A percentile compares a stretch with the other conserved stretches of the same genome.
Conservation (phyloP, 306 rosid genomes). For the Quercus alba region DNA sequence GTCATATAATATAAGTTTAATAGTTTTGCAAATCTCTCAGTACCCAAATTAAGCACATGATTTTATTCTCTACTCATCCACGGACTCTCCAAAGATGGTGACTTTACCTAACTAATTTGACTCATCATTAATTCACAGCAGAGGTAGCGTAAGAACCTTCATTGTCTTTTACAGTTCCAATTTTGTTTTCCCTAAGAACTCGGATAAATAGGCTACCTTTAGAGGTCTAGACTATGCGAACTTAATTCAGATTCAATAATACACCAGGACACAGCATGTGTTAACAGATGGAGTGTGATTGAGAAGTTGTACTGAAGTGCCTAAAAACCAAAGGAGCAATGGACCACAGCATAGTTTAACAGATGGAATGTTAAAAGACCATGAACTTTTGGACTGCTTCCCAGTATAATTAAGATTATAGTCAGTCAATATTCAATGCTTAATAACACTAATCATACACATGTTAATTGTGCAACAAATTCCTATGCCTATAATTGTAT, state of each 20-base stretch:
- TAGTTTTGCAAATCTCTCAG: not conserved
- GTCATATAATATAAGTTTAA: too few relatives aligned
- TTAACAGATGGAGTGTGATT: not conserved
- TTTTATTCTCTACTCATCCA: not conserved
- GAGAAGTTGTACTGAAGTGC: not conserved
- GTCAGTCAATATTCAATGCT: not conserved
- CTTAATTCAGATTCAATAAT: not conserved
- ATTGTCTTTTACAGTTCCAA: slow-evolving; percentile 16
- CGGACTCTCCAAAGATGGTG: slow-evolving; percentile 54
- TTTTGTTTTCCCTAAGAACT: slow-evolving; percentile 15
- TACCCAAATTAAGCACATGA: slow-evolving; percentile 17
- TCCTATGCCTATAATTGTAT: not conserved
- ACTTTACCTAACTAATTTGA: slow-evolving; percentile 49
- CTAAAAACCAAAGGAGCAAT: not conserved
- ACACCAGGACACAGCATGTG: too few relatives aligned
- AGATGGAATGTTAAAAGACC: slow-evolving; percentile 8
- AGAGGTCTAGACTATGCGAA: not conserved
- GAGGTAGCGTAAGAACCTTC: slow-evolving; percentile 36
- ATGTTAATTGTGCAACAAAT: not conserved
- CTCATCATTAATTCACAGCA: slow-evolving; percentile 41
- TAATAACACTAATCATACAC: not conserved
- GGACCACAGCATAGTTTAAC: slow-evolving; percentile 7
- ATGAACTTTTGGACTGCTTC: not conserved
- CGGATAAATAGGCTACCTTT: slow-evolving; percentile 15
- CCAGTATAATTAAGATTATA: too few relatives aligned